These are phyloP conservation scores for Myriangium duriaei DNA, from an alignment of 2,329 filamentous ascomycete species.

Conservation along the genomic window DNA sequence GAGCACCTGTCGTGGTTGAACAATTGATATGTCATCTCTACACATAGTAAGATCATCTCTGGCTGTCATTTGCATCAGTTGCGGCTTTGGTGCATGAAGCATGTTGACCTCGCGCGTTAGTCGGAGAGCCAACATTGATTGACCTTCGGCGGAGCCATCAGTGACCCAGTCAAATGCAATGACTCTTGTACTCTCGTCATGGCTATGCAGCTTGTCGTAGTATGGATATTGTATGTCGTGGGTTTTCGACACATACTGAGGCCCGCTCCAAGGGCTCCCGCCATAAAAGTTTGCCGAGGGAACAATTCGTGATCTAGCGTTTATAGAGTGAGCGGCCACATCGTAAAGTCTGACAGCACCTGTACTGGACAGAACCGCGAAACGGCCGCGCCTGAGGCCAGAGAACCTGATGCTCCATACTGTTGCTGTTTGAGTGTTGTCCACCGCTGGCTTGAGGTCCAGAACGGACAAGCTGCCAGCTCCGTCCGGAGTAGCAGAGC, in stretches of 20 bases:
- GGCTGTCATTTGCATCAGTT: constrained; percentile 31
- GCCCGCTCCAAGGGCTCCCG: constrained; percentile 28
- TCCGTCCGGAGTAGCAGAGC: constrained; percentile 30
- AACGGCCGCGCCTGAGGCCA: constrained; percentile 42
- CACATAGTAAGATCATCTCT: constrained; percentile 27
- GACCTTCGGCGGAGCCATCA: constrained; percentile 32
- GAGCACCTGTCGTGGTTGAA: constrained; percentile 6
- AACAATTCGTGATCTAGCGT: constrained; percentile 5
- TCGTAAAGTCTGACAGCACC: constrained; percentile 48
- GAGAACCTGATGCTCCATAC: constrained; percentile 54
- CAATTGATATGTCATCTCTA: constrained; percentile 7
- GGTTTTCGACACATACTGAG: constrained; percentile 32
- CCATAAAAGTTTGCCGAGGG: constrained; percentile 17
- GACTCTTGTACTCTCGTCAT: constrained; percentile 36
- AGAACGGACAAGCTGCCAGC: constrained; percentile 44
- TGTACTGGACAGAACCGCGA: constrained; percentile 46
- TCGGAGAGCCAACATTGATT: constrained; percentile 41
- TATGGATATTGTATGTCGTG: constrained; percentile 33
- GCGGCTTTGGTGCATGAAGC: constrained; percentile 32
- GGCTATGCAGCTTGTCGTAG: constrained; percentile 31
- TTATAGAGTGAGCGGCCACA: constrained; percentile 37
- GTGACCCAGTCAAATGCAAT: constrained; percentile 51
- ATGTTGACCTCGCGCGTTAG: constrained; percentile 40
- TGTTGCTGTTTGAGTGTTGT: constrained; percentile 34
- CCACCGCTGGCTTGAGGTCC: constrained; percentile 44